Conservation (phyloP, 257 asterid species). For the Plantago ovata region DNA sequence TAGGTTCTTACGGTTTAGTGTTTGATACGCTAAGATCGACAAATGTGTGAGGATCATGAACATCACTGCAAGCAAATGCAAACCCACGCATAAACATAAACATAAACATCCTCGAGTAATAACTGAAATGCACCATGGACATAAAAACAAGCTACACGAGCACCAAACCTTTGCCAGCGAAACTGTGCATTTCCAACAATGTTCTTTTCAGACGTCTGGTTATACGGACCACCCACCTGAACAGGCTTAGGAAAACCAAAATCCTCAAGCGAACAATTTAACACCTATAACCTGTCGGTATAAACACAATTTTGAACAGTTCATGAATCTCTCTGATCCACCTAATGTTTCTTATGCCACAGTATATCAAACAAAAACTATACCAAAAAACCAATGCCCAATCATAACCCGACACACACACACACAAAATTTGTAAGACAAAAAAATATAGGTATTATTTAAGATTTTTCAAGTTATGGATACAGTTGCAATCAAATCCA, state of each 20-base stretch:
- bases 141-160: constrained; percentile 7
- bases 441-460: too few species aligned
- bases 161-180: constrained; percentile 88
- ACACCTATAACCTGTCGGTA: too few species aligned
- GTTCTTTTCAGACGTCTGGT: constrained; percentile 58
- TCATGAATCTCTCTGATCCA: too few species aligned
- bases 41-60: constrained; percentile 78
- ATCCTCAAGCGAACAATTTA: background rate
- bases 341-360: too few species aligned
- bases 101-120: constrained; percentile 12
- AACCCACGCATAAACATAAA: constrained; percentile 10
- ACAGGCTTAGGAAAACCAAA: constrained; percentile 53
- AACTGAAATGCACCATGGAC: constrained; percentile 15
- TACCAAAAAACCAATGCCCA: too few species aligned
- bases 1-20: constrained; percentile 72
- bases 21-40: constrained; percentile 74
- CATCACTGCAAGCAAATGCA: constrained; percentile 54
- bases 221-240: constrained; percentile 78
- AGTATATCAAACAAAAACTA: background rate
- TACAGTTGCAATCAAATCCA: constrained; percentile 88
- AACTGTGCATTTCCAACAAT: constrained; percentile 81
- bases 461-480: too few species aligned
- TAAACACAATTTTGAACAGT: too few species aligned
- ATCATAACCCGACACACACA: background rate
- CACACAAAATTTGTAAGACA: background rate